A percentile compares a stretch with the other conserved stretches of the same genome.
These are phyloP conservation scores for Chalciporus sphaerocephalus DNA, from an alignment of 768 basidiomycete species.

Conservation along the genomic window DNA sequence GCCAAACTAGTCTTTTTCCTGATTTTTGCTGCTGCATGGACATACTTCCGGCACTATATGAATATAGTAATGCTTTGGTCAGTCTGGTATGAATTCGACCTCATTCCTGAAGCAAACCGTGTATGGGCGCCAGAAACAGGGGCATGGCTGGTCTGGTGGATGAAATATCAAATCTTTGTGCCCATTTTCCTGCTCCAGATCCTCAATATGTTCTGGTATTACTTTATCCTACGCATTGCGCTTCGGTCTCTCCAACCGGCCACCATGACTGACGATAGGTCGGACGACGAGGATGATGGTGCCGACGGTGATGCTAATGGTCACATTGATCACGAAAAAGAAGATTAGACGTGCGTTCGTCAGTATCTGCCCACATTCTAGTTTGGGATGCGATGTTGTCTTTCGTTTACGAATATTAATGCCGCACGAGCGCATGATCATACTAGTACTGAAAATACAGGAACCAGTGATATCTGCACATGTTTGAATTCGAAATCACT, in stretches of 20 bases:
- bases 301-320: slow-evolving; percentile 21
- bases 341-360: slow-evolving; percentile 23
- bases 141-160: slow-evolving; percentile 70
- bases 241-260: slow-evolving; percentile 52
- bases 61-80: slow-evolving; percentile 86
- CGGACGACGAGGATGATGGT: slow-evolving; percentile 68
- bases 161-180: slow-evolving; percentile 74
- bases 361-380: background rate
- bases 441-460: no score
- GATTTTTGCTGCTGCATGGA: slow-evolving; percentile 71
- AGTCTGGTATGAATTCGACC: slow-evolving; percentile 72
- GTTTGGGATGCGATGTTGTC: slow-evolving; percentile 4
- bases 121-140: slow-evolving; percentile 60
- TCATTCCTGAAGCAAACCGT: slow-evolving; percentile 57
- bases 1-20: slow-evolving; percentile 61
- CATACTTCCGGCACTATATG: slow-evolving; percentile 90
- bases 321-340: slow-evolving; percentile 26
- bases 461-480: background rate
- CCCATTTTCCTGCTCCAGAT: slow-evolving; percentile 73
- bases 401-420: slow-evolving; percentile 5
- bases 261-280: slow-evolving; percentile 65
- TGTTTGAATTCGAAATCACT: background rate
- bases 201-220: slow-evolving; percentile 94
- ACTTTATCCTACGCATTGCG: slow-evolving; percentile 74
- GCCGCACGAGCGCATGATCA: no score